Percentiles rank a stretch among this genome's conserved stretches.
These are phyloP conservation scores for Kwoniella dendrophila DNA, from an alignment of 768 basidiomycete genomes.

Conservation along the genomic window DNA sequence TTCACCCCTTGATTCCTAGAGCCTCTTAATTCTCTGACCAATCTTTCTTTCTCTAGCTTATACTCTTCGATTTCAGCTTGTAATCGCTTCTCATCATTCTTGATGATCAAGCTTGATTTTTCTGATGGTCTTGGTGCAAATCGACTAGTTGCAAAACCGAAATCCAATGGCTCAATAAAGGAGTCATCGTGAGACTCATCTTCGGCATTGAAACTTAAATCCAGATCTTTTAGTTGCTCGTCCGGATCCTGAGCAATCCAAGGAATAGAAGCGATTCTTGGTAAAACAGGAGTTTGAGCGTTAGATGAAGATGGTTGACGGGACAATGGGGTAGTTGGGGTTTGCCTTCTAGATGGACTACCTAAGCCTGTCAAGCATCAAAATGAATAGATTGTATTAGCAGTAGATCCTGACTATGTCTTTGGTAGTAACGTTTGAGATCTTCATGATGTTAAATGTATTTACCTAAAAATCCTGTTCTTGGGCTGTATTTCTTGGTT, in stretches of 20 bases:
- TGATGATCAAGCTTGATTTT: background rate
- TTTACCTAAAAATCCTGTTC: too few relatives aligned
- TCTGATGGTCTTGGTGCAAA: slow-evolving; percentile 2
- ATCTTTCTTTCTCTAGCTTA: too few relatives aligned
- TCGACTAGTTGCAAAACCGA: slow-evolving; percentile 15
- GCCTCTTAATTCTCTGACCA: background rate
- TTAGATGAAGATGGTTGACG: background rate
- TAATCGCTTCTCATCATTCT: background rate
- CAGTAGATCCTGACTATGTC: too few relatives aligned
- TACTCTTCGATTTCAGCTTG: background rate
- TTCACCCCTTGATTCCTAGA: background rate
- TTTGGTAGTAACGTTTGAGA: background rate
- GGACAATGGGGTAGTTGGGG: background rate
- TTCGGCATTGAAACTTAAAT: slow-evolving; percentile 17
- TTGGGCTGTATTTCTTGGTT: background rate
- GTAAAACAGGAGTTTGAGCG: slow-evolving; percentile 4
- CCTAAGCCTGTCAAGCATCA: background rate
- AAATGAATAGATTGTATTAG: background rate
- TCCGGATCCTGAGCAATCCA: slow-evolving; percentile 2
- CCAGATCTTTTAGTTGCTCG: slow-evolving; percentile 16
- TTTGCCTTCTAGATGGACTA: background rate
- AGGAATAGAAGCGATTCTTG: background rate
- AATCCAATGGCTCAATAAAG: slow-evolving; percentile 4
- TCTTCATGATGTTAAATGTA: too few relatives aligned
- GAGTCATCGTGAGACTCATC: slow-evolving; percentile 6